Evolutionary conservation across 108 stramenopile genomes (phyloP), one percentile per base, ranked within the genome.

Genomic region (Chaetoceros muelleri): DNA sequence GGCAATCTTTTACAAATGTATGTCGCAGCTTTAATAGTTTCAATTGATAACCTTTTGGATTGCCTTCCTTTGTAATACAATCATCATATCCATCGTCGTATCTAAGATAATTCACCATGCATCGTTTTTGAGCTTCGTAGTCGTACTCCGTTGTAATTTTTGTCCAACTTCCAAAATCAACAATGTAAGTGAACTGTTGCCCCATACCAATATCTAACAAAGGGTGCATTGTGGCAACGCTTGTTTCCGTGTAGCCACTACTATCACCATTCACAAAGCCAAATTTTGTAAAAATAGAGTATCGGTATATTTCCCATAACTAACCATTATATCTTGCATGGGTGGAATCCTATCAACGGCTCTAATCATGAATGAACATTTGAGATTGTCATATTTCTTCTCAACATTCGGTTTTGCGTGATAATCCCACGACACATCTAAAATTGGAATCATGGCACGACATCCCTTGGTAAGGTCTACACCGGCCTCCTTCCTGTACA

Each of bases 231-330:
- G 72, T 55, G 16, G 75, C 78, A 45, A 91, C 30, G 45, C 61
- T 67, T n/a, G 61, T 71, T 70, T 84, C 75, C 3, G 79, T 77
- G 2, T 65, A 64, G 7, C 67, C 79, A 24, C 74, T 81, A 3
- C 85, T 85, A 70, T 91, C 89, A 21, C 81, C 85, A 68, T 87
- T 87, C 47, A 81, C 78, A 71, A 81, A 91, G 19, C 89, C 89
- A 49, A 78, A 91, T 46, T 80, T 78, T 25, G 77, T 81, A 55
- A 82, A 81, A 30, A 91, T 47, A 60, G 78, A 1, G 79, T 65
- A 48, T 91, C 85, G 1, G 80, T 69, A 29, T 80, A 75, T 19
- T 70, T 69, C 7, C 83, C 84, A 54, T 91, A 91, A 22, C 73
- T 75, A 8, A 85, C 82, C 30, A 82, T 70, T 3, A 90, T 55